These are phyloP conservation scores for Fusarium longipes DNA, from an alignment of 2,329 filamentous ascomycete genomes.

Conservation along the genomic window DNA sequence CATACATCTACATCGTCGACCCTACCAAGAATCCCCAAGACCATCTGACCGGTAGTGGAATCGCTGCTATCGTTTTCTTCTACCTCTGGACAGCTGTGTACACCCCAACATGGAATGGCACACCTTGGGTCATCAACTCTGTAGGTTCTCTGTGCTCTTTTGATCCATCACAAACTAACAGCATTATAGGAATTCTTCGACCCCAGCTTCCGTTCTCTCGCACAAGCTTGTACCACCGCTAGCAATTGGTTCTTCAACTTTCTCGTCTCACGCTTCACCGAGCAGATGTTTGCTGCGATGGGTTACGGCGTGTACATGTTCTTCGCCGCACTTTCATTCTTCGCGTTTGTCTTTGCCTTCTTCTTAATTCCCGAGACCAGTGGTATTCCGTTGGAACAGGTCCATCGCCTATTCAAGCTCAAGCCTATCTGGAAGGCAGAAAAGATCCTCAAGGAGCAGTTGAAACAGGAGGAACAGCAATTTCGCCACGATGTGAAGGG, in stretches of 20 bases:
- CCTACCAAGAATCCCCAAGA: constrained; percentile 48
- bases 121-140: constrained; percentile 64
- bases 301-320: constrained; percentile 66
- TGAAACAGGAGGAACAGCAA: constrained; percentile 35
- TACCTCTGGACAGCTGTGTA: constrained; percentile 70
- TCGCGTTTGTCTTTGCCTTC: constrained; percentile 60
- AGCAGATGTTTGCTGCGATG: constrained; percentile 56
- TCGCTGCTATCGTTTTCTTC: constrained; percentile 73
- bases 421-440: constrained; percentile 44
- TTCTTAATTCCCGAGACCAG: constrained; percentile 66
- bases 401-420: constrained; percentile 60
- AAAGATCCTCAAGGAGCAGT: constrained; percentile 34
- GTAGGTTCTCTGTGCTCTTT: background rate
- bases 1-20: constrained; percentile 62
- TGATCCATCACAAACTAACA: background rate
- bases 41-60: constrained; percentile 58
- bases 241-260: constrained; percentile 70
- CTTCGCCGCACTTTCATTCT: constrained; percentile 62
- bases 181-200: constrained; percentile 62
- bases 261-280: constrained; percentile 57
- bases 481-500: constrained; percentile 41
- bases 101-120: constrained; percentile 69
- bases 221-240: constrained; percentile 68
- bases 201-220: constrained; percentile 54
- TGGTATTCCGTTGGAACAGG: constrained; percentile 62